A percentile compares a stretch with the other conserved stretches of the same genome.
phyloP scores from a whole-genome alignment of 768 basidiomycete species.

The Nidularia pulvinata region DNA sequence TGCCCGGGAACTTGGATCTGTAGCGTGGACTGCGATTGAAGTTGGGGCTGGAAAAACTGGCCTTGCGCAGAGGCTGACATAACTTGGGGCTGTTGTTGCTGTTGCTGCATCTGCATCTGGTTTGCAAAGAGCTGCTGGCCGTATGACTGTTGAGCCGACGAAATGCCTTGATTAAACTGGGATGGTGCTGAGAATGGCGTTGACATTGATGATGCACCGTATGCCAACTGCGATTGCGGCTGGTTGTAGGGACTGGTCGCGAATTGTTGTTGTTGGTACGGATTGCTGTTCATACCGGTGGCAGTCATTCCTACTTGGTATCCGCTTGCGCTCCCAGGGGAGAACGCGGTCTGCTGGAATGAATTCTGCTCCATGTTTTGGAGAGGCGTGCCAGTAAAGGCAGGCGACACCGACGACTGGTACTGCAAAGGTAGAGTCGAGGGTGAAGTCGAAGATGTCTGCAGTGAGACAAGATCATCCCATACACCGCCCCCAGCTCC shows the following conservation, averaged over 20 bases:
- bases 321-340: conserved; percentile 5
- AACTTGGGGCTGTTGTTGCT: conserved; percentile 14
- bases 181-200: not conserved
- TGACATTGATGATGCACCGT: conserved; percentile 3
- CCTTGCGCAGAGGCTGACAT: conserved; percentile 9
- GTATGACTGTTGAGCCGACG: conserved; percentile 17
- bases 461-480: conserved; percentile 55
- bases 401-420: conserved; percentile 9
- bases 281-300: conserved; percentile 19
- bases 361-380: not conserved
- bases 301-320: conserved; percentile 13
- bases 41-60: conserved; percentile 19
- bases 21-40: conserved; percentile 17
- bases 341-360: conserved; percentile 4
- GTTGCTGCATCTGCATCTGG: conserved; percentile 11
- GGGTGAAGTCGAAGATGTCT: conserved; percentile 30
- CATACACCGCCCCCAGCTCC: conserved; percentile 42
- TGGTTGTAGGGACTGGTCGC: conserved; percentile 22
- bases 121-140: conserved; percentile 9
- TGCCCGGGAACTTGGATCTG: conserved; percentile 17
- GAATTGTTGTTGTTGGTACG: conserved; percentile 19
- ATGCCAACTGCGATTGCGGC: conserved; percentile 12
- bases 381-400: not conserved
- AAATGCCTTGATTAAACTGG: not conserved
- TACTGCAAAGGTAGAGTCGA: conserved; percentile 56